Base-by-base conservation (phyloP, 2,329 filamentous ascomycete species). In the Ceratocystis smalleyi region DNA sequence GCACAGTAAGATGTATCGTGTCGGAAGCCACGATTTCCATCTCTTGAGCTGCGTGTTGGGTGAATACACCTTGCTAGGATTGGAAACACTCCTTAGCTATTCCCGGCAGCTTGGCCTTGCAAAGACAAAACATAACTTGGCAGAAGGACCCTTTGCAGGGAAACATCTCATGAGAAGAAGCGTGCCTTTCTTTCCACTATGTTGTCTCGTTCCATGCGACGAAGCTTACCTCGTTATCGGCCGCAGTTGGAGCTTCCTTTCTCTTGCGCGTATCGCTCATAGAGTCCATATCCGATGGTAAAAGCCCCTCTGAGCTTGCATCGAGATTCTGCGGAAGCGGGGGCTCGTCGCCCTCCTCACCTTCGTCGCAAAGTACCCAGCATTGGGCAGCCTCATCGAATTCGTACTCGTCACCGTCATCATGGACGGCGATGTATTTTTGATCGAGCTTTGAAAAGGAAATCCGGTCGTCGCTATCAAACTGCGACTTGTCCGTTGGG, bases 351-450 rank as follows among this genome's bases (percentile, higher is more conserved):
- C 63, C 59, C 4, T 67, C 63, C 32, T 80, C 77, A n/a, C 78
- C 77, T 15, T 83, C 78, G 12, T 67, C 59, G 27, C 59, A 57
- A 69, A 84, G 86, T 63, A 90, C 80, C 91, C 91, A 96, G 74
- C 83, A 82, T 75, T 83, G 85, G 69, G 85, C 75, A 61, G 78
- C 79, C 61, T 81, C 75, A 74, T 95, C 85, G 76, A 87, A 96
- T 73, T 91, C 88, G 76, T 86, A 95, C 73, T 96, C 91, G 67
- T 84, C 82, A 62, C 89, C 90, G 72, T 94, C 85, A 59, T 91
- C 88, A 65, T 89, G 87, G 67, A 95, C 91, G 6, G 94, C 83
- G 63, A 94, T 83, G 76, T 86, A 92, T 72, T 90, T 92, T 71
- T 84, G 80, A 74, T 92, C 87, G 67, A 89, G 79, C 72, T 83